Evolutionary conservation across 768 basidiomycete species (phyloP).

Genomic region (Tulasnella sp.): DNA sequence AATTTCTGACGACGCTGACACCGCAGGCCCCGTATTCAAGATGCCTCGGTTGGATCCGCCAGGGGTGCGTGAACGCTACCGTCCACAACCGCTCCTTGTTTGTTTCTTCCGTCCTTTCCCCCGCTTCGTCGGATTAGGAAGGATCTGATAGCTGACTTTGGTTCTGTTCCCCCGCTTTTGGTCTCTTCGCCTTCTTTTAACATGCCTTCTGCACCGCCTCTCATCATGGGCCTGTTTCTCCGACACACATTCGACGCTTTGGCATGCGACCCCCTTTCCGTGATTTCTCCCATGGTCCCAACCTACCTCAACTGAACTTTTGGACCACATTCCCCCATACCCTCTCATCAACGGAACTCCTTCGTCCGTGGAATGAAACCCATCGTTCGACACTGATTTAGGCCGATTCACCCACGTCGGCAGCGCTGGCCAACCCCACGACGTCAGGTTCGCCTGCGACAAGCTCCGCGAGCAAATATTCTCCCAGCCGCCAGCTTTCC

Average conservation of each 20-base stretch:
- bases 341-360: conserved; percentile 1
- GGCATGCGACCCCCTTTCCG: conserved; percentile 4
- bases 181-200: conserved; percentile 11
- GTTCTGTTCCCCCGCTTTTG: not conserved
- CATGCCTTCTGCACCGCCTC: conserved; percentile 23
- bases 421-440: not conserved
- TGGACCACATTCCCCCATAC: not conserved
- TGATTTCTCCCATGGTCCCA: conserved; percentile 16
- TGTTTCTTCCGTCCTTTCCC: conserved; percentile 13
- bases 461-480: conserved; percentile 4
- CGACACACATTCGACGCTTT: conserved; percentile 15
- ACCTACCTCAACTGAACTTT: conserved; percentile 19
- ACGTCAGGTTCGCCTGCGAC: not conserved
- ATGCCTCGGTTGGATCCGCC: conserved; percentile 22
- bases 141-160: conserved; percentile 6
- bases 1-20: conserved; percentile 21
- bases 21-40: conserved; percentile 22
- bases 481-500: conserved; percentile 8
- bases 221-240: conserved; percentile 25
- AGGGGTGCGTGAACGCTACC: conserved; percentile 17
- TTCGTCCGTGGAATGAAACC: conserved; percentile 12
- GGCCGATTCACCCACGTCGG: conserved; percentile 4
- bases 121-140: conserved; percentile 16
- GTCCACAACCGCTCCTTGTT: not conserved
- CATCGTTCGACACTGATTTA: not conserved